Evolutionary conservation across 768 basidiomycete genomes (phyloP).

Genomic region (Hericium coralloides): DNA sequence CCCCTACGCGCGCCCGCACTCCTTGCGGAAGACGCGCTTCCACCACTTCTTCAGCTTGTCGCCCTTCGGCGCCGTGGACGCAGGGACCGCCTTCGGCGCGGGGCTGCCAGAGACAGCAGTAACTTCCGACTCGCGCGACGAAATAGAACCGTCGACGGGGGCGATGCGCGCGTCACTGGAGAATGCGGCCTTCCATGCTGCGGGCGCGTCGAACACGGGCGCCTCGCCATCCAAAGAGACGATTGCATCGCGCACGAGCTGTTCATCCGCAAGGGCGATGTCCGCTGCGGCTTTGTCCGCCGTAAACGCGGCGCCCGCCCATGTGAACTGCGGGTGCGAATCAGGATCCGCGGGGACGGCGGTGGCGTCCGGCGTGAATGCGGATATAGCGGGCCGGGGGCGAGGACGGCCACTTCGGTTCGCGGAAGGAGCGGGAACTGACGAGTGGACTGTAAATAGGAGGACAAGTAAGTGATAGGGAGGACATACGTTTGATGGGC

Average conservation of each 20-base stretch:
- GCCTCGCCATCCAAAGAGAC: neutral
- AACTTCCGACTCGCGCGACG: neutral
- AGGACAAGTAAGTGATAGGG: neutral
- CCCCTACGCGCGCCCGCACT: neutral
- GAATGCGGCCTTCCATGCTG: neutral
- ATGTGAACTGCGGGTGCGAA: neutral
- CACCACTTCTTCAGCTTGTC: neutral
- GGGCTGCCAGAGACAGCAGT: neutral
- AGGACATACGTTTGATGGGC: neutral
- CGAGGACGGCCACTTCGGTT: too few relatives aligned
- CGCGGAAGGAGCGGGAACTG: too few relatives aligned
- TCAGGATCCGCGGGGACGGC: neutral
- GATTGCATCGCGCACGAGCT: neutral
- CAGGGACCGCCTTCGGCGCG: too few relatives aligned
- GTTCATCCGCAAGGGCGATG: neutral
- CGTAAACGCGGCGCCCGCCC: neutral
- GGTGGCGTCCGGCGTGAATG: neutral
- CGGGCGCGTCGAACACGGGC: neutral
- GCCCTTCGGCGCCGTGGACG: too few relatives aligned
- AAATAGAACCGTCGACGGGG: too few relatives aligned
- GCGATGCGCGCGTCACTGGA: too few relatives aligned
- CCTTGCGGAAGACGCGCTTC: neutral
- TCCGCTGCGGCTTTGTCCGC: neutral
- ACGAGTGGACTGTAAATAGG: too few relatives aligned
- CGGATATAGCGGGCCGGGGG: neutral